Conservation (phyloP, 2,329 filamentous ascomycete species). For the Phialemoniopsis sp. region DNA sequence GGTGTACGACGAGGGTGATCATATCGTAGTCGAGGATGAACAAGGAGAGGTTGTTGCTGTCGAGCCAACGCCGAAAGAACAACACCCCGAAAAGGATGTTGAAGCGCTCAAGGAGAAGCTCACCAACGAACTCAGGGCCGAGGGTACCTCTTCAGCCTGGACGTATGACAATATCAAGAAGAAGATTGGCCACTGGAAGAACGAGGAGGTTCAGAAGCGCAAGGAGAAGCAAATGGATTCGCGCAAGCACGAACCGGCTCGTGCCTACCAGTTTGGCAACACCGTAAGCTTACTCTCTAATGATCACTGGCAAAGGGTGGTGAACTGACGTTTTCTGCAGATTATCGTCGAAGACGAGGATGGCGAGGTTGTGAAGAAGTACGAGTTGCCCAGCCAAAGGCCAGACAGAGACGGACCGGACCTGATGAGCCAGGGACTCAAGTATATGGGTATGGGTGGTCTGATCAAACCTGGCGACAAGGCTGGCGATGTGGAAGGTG, state of each 20-base stretch:
- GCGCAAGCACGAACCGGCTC: slow-evolving; percentile 65
- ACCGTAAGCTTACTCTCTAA: slow-evolving; percentile 42
- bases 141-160: slow-evolving; percentile 30
- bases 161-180: slow-evolving; percentile 43
- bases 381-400: slow-evolving; percentile 63
- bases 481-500: slow-evolving; percentile 17
- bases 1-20: slow-evolving; percentile 74
- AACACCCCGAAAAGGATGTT: slow-evolving; percentile 13
- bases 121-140: slow-evolving; percentile 24
- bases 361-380: slow-evolving; percentile 81
- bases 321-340: slow-evolving; percentile 21
- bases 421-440: slow-evolving; percentile 39
- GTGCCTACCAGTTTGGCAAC: slow-evolving; percentile 82
- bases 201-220: slow-evolving; percentile 58
- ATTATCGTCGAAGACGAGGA: slow-evolving; percentile 84
- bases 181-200: slow-evolving; percentile 46
- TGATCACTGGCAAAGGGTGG: neutral
- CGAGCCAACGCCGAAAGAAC: slow-evolving; percentile 34
- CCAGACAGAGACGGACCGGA: slow-evolving; percentile 32
- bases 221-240: slow-evolving; percentile 54
- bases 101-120: slow-evolving; percentile 22
- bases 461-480: slow-evolving; percentile 36
- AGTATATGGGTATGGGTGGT: slow-evolving; percentile 49
- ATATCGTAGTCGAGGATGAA: slow-evolving; percentile 78
- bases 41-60: slow-evolving; percentile 82